Evolutionary conservation across 1,139 yeast species (phyloP).

Genomic region (Candida anutae): DNA sequence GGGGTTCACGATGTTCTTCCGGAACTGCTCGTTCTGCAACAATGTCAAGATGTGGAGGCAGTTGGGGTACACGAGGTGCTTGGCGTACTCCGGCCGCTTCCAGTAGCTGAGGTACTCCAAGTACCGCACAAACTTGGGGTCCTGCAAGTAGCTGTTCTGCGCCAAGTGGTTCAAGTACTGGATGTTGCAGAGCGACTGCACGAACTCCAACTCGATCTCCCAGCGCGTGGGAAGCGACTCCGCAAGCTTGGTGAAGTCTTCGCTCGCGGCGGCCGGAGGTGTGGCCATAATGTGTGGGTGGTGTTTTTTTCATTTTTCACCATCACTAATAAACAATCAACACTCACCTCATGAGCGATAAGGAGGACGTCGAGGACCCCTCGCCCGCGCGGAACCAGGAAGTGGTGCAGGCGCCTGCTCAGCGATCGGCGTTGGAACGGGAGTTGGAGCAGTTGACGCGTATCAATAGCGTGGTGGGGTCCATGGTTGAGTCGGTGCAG

Average conservation of each 20-base stretch:
- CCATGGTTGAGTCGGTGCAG: slow-evolving; percentile 21
- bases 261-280: too few relatives aligned
- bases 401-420: too few relatives aligned
- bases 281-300: background rate
- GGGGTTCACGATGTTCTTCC: slow-evolving; percentile 46
- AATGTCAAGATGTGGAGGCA: slow-evolving; percentile 60
- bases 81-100: slow-evolving; percentile 60
- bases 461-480: slow-evolving; percentile 24
- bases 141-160: slow-evolving; percentile 60
- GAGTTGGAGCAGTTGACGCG: slow-evolving; percentile 29
- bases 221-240: slow-evolving; percentile 54
- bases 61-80: slow-evolving; percentile 64
- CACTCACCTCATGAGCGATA: background rate
- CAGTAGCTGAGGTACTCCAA: slow-evolving; percentile 67
- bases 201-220: slow-evolving; percentile 79
- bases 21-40: slow-evolving; percentile 48
- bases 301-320: background rate
- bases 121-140: slow-evolving; percentile 54
- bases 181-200: slow-evolving; percentile 74
- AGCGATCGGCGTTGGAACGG: slow-evolving; percentile 27
- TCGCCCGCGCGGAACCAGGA: too few relatives aligned
- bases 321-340: background rate
- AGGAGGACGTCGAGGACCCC: too few relatives aligned
- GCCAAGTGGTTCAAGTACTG: slow-evolving; percentile 70
- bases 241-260: slow-evolving; percentile 4